These are phyloP conservation scores for Tinospora cordifolia DNA, from an alignment of 164 flowering plant genomes.

Conservation along the genomic window DNA sequence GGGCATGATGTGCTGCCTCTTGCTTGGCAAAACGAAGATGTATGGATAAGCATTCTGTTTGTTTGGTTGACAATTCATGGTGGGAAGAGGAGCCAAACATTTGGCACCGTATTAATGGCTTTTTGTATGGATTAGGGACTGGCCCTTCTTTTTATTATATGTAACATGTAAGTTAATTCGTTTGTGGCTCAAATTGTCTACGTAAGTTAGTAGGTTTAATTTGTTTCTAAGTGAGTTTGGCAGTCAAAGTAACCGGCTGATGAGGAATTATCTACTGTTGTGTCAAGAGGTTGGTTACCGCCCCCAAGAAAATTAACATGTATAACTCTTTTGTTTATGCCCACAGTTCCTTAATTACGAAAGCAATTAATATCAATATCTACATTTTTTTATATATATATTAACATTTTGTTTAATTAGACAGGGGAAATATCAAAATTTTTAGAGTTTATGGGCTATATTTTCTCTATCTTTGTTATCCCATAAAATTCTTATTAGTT, in stretches of 20 bases:
- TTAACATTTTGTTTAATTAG: no score
- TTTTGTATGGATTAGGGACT: not conserved
- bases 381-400: no score
- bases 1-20: not conserved
- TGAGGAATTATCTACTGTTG: not conserved
- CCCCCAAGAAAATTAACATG: not conserved
- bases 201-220: not conserved
- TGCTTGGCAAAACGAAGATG: no score
- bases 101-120: not conserved
- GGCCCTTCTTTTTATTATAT: not conserved
- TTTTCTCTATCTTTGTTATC: no score
- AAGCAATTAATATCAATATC: not conserved
- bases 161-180: no score
- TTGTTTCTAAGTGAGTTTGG: not conserved
- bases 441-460: no score
- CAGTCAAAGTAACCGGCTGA: not conserved
- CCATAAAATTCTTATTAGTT: no score
- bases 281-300: not conserved
- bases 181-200: not conserved
- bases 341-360: not conserved
- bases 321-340: not conserved
- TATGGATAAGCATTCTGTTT: constrained; percentile 1
- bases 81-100: not conserved
- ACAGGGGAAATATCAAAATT: no score
- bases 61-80: not conserved